Base-by-base conservation (phyloP, 768 basidiomycete species). In the Hypsizygus marmoreus region DNA sequence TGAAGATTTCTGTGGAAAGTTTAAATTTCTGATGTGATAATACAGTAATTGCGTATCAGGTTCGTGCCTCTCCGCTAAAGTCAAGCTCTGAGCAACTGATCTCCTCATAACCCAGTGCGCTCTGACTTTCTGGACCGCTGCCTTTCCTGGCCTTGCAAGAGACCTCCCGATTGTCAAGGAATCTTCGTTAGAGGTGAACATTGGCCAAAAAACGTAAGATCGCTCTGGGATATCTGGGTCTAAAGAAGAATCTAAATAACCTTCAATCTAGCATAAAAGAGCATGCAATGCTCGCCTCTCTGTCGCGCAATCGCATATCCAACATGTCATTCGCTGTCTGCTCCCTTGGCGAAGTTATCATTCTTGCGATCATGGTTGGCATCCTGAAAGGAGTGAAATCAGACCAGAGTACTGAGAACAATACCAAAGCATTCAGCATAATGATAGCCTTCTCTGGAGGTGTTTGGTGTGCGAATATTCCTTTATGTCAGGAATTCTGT, bases 81-180 rank as follows among this genome's bases (percentile, higher is more conserved):
- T 26, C 13, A n/a, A 42, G 11, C 23, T n/a, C 4, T 11, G 13
- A 14, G 23, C 17, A 41, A 4, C 44, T 20, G 13, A 29, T 29
- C 40, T 8, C 20, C 19, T 14, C 28, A 26, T n/a, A 29, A 30
- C 8, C 0, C 45, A 86, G 80, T 79, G 84, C 44, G 70, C 84
- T 23, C 62, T 89, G 43, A 89, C 88, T 0, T 91, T 90, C 64
- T 91, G 86, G 87, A 86, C 85, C 0, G 88, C 88, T 10, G 88
- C 88, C 10, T 89, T 91, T 59, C 86, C 88, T 0, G 87, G 85
- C 13, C 71, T 91, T 12, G 82, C 84, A 17, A 74, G 80, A 7
- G 78, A 89, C 60, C 73, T 88, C 20, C 82, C 84, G 0, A 81
- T 87, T 54, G 79, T 90, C n/a, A 72, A 77, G 50, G 61, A 71